Base-by-base conservation (phyloP, 352 stramenopile species). In the Nothophytophthora sp. region DNA sequence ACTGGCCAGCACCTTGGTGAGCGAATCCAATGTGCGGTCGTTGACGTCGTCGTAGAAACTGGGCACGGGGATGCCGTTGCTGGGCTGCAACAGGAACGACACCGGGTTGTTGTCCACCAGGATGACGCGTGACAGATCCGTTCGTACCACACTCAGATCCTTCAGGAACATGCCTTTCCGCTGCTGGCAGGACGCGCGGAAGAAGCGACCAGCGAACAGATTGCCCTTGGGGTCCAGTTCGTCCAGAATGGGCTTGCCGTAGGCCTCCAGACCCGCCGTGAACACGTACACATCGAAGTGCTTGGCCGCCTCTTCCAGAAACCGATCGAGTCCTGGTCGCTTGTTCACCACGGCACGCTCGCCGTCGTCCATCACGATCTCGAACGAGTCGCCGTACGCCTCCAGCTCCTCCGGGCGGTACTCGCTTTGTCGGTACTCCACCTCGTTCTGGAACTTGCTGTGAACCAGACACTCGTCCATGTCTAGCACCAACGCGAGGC, bases 31-130 rank as follows among this genome's bases (percentile, higher is more conserved):
- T 4, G 93, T 98, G 34, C 86, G 89, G 69, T 99, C 96, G 37
- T 81, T 75, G 4, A 77, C 79, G 54, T 99, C 96, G 58, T 98
- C 92, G 68, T 98, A 99, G 69, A 99, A 99, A 45, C 83, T 98
- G 20, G 90, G 95, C 16, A 99, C 95, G 5, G 98, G 93, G 73
- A 99, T 98, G 37, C 96, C 96, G 70, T 99, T 99, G 46, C 86
- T 97, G 8, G 96, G 96, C 74, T 99, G 97, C 50, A 96, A 82
- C 39, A 99, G 75, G 75, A 99, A 99, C 16, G 88, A 98, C 46
- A 98, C 78, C 1, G 96, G 96, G 70, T 99, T 99, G 80, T 99
- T 99, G 69, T 99, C 96, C 35, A 99, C 94, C 1, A 99, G 73
- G 28, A 99, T 96, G 28, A 98, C 86, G 13, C 92, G 82, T 15